A percentile compares a stretch with the other conserved stretches of the same genome.
Evolutionary conservation across 1,139 yeast species (phyloP).

Genomic region (Candida sanyaensis): DNA sequence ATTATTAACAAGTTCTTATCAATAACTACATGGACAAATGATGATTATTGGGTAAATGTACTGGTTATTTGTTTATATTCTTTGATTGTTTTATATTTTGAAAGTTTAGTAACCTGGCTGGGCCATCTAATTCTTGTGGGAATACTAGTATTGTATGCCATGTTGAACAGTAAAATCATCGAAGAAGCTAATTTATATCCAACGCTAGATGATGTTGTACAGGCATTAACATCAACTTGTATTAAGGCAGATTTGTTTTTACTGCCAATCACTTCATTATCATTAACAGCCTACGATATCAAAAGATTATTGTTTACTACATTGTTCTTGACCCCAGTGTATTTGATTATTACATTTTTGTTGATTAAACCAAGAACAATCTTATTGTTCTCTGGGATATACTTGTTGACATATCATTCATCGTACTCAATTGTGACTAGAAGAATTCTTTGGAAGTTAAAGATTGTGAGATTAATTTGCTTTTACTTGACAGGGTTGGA

Average conservation of each 20-base stretch:
- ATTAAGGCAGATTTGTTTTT: slow-evolving; percentile 75
- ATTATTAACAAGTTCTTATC: slow-evolving; percentile 70
- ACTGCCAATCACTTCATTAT: slow-evolving; percentile 72
- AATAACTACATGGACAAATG: slow-evolving; percentile 88
- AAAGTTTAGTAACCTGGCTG: slow-evolving; percentile 67
- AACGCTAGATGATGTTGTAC: slow-evolving; percentile 87
- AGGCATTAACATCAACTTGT: slow-evolving; percentile 72
- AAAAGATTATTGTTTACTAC: slow-evolving; percentile 81
- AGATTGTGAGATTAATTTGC: slow-evolving; percentile 64
- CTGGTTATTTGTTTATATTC: slow-evolving; percentile 60
- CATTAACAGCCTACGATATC: slow-evolving; percentile 74
- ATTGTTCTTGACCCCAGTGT: slow-evolving; percentile 80
- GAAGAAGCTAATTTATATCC: slow-evolving; percentile 67
- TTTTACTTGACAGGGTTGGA: slow-evolving; percentile 89
- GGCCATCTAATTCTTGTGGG: slow-evolving; percentile 81
- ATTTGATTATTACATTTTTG: slow-evolving; percentile 67
- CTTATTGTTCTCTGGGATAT: slow-evolving; percentile 59
- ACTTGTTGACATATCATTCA: slow-evolving; percentile 81
- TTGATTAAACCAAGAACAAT: slow-evolving; percentile 72
- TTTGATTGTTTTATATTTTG: slow-evolving; percentile 70
- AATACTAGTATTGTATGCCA: slow-evolving; percentile 64
- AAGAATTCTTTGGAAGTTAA: slow-evolving; percentile 80
- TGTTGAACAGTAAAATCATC: slow-evolving; percentile 51
- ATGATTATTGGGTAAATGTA: slow-evolving; percentile 76
- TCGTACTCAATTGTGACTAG: slow-evolving; percentile 81